Evolutionary conservation across 352 stramenopile species (phyloP).

Genomic region (Aphanomyces cochlioides): DNA sequence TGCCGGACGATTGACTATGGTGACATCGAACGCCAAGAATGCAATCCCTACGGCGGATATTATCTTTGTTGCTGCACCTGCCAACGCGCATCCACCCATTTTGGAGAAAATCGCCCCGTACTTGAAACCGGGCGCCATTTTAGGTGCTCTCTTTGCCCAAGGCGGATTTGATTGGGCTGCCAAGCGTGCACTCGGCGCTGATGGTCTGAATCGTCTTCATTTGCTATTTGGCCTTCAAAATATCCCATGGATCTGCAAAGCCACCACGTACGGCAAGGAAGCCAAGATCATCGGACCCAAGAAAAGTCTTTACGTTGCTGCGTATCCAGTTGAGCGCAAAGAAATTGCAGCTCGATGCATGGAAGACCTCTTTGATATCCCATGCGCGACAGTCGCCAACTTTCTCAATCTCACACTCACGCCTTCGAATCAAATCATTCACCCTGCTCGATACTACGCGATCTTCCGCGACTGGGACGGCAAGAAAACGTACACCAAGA

Average conservation of each 20-base stretch:
- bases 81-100: conserved; percentile 84
- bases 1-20: conserved; percentile 58
- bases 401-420: conserved; percentile 92
- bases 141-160: conserved; percentile 88
- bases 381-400: conserved; percentile 87
- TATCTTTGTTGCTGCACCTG: conserved; percentile 86
- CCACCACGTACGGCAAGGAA: conserved; percentile 60
- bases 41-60: conserved; percentile 86
- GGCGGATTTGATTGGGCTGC: conserved; percentile 91
- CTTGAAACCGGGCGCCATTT: conserved; percentile 77
- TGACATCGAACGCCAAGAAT: conserved; percentile 78
- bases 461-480: conserved; percentile 93
- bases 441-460: conserved; percentile 88
- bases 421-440: conserved; percentile 92
- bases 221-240: conserved; percentile 90
- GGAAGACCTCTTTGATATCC: conserved; percentile 89
- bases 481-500: conserved; percentile 76
- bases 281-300: conserved; percentile 89
- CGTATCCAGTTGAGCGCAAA: conserved; percentile 86
- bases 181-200: conserved; percentile 79
- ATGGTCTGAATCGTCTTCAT: conserved; percentile 34
- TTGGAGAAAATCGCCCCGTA: conserved; percentile 71
- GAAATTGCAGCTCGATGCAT: conserved; percentile 69
- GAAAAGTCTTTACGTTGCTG: conserved; percentile 86
- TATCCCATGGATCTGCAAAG: conserved; percentile 94